Evolutionary conservation across 106 monocot species (phyloP).

Genomic region (Dendrobium nobile): DNA sequence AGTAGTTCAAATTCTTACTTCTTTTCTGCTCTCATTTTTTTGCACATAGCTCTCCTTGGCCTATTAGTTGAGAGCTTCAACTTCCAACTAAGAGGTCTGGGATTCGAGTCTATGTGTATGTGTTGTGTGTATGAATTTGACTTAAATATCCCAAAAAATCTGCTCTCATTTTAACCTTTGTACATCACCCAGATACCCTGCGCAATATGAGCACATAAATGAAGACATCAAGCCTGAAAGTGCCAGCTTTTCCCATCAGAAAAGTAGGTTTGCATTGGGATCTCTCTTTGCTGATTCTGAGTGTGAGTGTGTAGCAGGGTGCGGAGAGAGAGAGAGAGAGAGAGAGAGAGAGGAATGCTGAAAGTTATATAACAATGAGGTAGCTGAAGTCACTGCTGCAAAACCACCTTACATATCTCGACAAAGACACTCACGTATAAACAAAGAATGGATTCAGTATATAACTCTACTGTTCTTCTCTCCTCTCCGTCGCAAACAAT

Average conservation of each 20-base stretch:
- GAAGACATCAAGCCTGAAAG: not conserved
- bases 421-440: not conserved
- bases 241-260: not conserved
- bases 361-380: not conserved
- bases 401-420: not conserved
- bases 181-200: too few species aligned
- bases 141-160: too few species aligned
- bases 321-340: not conserved
- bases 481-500: not conserved
- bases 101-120: too few species aligned
- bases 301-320: too few species aligned
- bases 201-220: constrained; percentile 2
- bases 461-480: not conserved
- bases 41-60: too few species aligned
- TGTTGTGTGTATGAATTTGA: too few species aligned
- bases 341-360: not conserved
- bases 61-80: too few species aligned
- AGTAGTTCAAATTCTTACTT: too few species aligned
- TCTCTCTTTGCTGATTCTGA: not conserved
- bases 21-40: too few species aligned
- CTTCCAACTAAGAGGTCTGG: too few species aligned
- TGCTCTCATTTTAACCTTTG: too few species aligned
- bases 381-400: not conserved
- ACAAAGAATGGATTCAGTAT: not conserved
- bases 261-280: not conserved